Evolutionary conservation across 441 rosid genomes (phyloP), one percentile per base, ranked within the genome.

Genomic region (Euphorbia corollata): DNA sequence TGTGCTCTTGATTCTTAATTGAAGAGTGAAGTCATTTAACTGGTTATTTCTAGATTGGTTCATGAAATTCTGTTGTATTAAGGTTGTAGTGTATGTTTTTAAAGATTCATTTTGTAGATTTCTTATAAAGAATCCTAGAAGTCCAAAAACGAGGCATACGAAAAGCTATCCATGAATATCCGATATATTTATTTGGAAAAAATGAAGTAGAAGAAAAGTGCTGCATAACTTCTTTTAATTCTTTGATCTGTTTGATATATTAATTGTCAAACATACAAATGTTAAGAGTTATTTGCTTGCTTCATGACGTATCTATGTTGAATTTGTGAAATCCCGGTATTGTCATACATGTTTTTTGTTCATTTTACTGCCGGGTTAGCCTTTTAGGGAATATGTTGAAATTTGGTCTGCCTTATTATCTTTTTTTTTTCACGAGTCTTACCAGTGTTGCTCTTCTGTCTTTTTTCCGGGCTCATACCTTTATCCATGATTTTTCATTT

Each of bases 341-440:
- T 59, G 39, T 59, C 22, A 32, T 60, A 12, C 22, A 16, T 62
- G 19, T 55, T 43, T 27, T 27, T 27, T 20, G 16, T 39, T 39
- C 8, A 19, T 1, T 12, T 38, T 3, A 18, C 23, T 47, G 32
- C 13, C 58, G 20, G 2, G 53, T 27, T 27, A 27, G 32, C 4
- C 32, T 47, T 36, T 10, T 20, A 43, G 68, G 58, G 30, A 48
- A 10, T 30, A 8, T 64, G 58, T n/a, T 51, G 36, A 32, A 43
- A 8, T 23, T 1, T 8, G 30, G 30, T 12, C 20, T 50, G 39
- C 39, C 12, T 61, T 54, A 22, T 20, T 27, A 1, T 6, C 12
- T 4, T 41, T 23, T 38, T 9, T 59, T 38, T 16, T 39, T 69
- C 15, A 53, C 2, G 34, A 71, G 32, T 43, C 55, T 16, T 71